Conservation (phyloP, 2,329 filamentous ascomycete genomes). For the Penicillium sp. region DNA sequence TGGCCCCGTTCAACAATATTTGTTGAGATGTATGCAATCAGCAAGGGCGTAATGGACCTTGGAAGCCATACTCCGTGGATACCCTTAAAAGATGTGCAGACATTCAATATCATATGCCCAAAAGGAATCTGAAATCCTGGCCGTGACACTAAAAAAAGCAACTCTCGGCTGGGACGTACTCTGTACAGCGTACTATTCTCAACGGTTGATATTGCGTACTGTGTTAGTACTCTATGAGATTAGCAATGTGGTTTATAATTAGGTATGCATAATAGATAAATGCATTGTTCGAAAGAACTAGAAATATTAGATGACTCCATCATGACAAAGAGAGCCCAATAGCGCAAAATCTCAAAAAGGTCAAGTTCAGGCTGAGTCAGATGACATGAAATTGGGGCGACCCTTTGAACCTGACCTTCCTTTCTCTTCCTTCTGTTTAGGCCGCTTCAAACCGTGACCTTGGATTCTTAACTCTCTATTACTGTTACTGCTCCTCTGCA, state of each 20-base stretch:
- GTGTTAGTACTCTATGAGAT: background rate
- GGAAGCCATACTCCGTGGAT: background rate
- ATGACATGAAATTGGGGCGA: conserved; percentile 6
- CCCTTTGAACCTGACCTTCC: background rate
- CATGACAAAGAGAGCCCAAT: background rate
- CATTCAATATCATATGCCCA: background rate
- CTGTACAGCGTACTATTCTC: background rate
- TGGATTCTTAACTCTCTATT: background rate
- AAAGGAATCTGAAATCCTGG: background rate
- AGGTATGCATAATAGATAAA: background rate
- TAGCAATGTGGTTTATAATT: background rate
- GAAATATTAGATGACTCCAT: background rate
- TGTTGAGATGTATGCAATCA: background rate
- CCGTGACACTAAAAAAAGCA: background rate
- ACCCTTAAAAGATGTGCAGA: background rate
- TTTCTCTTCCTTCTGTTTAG: background rate
- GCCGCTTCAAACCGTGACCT: conserved; percentile 4
- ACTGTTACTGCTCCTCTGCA: background rate
- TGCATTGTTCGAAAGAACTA: background rate
- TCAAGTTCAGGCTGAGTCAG: conserved; percentile 10
- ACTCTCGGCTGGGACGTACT: background rate
- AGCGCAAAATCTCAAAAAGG: background rate
- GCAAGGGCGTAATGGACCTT: background rate
- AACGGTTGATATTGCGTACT: background rate
- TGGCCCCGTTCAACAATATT: background rate